These are phyloP conservation scores for Thelephora aurantiotincta DNA, from an alignment of 768 basidiomycete species.

Conservation along the genomic window DNA sequence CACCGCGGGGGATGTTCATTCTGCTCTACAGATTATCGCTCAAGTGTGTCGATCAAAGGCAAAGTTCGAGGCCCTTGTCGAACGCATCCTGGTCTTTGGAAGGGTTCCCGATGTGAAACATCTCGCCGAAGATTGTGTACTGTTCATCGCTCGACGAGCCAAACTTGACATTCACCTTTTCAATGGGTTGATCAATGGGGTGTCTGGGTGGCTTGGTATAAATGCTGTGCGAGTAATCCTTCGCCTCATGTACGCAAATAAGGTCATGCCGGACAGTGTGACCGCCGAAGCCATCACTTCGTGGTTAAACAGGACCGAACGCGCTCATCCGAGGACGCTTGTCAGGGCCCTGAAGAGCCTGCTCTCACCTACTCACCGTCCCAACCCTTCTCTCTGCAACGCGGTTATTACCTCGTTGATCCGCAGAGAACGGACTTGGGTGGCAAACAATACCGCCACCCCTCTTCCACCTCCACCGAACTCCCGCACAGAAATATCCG, in stretches of 20 bases:
- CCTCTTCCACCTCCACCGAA: constrained; percentile 23
- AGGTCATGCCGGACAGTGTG: constrained; percentile 34
- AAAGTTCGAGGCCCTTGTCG: constrained; percentile 13
- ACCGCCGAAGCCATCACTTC: constrained; percentile 44
- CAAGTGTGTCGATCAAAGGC: constrained; percentile 23
- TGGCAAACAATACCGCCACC: background rate
- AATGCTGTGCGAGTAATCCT: constrained; percentile 30
- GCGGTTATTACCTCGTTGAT: constrained; percentile 37
- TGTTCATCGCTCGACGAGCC: constrained; percentile 3
- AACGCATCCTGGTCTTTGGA: constrained; percentile 5
- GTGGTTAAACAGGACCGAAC: constrained; percentile 31
- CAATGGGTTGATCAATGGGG: constrained; percentile 44
- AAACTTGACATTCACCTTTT: constrained; percentile 27
- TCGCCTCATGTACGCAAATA: constrained; percentile 37
- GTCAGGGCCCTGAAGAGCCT: constrained; percentile 32
- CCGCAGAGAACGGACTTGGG: constrained; percentile 33
- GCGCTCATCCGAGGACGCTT: constrained; percentile 30
- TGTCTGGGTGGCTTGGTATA: constrained; percentile 36
- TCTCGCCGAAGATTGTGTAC: constrained; percentile 15
- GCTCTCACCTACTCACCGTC: constrained; percentile 25
- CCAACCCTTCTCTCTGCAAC: constrained; percentile 45
- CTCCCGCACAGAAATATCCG: constrained; percentile 27
- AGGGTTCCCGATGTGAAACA: background rate
- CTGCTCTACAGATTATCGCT: constrained; percentile 39
- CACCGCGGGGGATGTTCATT: constrained; percentile 26